Conservation (phyloP, 2,329 filamentous ascomycete species). For the Ophiostoma ips region DNA sequence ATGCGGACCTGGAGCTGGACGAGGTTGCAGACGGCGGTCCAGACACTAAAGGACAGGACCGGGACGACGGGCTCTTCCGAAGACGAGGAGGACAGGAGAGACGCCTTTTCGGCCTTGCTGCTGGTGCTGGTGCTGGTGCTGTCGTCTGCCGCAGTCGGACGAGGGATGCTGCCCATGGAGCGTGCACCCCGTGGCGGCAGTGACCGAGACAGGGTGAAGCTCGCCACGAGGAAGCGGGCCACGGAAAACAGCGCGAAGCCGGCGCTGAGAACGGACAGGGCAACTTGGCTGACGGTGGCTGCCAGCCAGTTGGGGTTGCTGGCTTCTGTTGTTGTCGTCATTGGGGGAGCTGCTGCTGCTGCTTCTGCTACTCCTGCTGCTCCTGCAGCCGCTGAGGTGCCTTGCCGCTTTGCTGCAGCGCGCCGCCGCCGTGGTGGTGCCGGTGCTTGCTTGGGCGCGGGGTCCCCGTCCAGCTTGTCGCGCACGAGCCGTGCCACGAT, state of each 20-base stretch:
- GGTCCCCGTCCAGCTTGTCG: conserved; percentile 15
- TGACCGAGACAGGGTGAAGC: conserved; percentile 53
- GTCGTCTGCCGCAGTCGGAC: conserved; percentile 15
- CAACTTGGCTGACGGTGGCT: conserved; percentile 26
- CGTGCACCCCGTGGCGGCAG: conserved; percentile 37
- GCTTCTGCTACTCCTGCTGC: too few relatives aligned
- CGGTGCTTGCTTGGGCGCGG: not conserved
- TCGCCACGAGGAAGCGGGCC: conserved; percentile 50
- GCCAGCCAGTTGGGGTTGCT: conserved; percentile 5
- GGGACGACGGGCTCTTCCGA: conserved; percentile 30
- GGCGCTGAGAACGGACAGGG: conserved; percentile 44
- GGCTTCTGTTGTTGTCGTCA: not conserved
- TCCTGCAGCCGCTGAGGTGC: too few relatives aligned
- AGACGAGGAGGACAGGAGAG: conserved; percentile 2
- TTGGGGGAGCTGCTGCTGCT: not conserved
- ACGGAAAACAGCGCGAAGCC: conserved; percentile 42
- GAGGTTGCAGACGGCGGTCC: conserved; percentile 58
- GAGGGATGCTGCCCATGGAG: conserved; percentile 4
- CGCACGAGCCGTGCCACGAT: conserved; percentile 43
- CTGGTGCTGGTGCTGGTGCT: conserved; percentile 15
- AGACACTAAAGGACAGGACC: conserved; percentile 63
- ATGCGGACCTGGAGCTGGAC: conserved; percentile 65
- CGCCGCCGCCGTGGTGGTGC: not conserved
- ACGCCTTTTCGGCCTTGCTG: conserved; percentile 3
- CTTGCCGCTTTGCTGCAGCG: not conserved